phyloP scores from a whole-genome alignment of 176 grass and related monocot species.

The Eragrostis curvula region DNA sequence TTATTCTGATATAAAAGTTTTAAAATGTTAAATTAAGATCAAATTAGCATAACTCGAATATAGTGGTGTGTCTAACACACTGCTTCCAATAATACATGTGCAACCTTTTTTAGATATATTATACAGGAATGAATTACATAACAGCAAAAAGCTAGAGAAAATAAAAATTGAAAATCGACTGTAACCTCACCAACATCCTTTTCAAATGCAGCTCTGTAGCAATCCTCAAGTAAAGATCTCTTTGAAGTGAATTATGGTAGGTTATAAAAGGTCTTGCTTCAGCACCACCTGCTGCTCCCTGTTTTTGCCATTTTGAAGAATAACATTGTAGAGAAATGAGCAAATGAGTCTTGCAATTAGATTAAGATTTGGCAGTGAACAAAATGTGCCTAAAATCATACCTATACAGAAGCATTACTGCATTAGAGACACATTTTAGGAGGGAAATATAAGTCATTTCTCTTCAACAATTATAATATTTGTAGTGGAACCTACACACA shows the following conservation, averaged over 20 bases:
- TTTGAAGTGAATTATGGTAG: constrained; percentile 97
- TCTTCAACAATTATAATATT: neutral
- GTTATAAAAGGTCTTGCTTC: constrained; percentile 98
- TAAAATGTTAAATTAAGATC: constrained; percentile 23
- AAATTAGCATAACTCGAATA: constrained; percentile 19
- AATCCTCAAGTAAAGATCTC: constrained; percentile 99
- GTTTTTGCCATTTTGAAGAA: constrained; percentile 41
- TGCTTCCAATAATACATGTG: constrained; percentile 18
- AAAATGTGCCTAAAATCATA: neutral
- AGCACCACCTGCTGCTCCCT: constrained; percentile 93
- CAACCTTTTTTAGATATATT: constrained; percentile 13
- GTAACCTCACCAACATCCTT: constrained; percentile 95
- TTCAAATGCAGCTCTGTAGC: constrained; percentile 96
- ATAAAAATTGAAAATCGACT: neutral
- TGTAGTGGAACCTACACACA: neutral
- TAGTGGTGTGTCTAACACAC: neutral
- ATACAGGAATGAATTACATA: constrained; percentile 6
- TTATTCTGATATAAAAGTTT: constrained; percentile 18
- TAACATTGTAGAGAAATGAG: neutral
- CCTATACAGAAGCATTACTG: neutral
- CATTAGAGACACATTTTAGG: neutral
- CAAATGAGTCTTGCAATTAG: neutral
- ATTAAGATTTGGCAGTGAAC: neutral
- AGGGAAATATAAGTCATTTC: neutral
- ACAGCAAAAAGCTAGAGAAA: neutral